These are phyloP conservation scores for Serendipita sp. DNA, from an alignment of 768 basidiomycete genomes.

Conservation along the genomic window DNA sequence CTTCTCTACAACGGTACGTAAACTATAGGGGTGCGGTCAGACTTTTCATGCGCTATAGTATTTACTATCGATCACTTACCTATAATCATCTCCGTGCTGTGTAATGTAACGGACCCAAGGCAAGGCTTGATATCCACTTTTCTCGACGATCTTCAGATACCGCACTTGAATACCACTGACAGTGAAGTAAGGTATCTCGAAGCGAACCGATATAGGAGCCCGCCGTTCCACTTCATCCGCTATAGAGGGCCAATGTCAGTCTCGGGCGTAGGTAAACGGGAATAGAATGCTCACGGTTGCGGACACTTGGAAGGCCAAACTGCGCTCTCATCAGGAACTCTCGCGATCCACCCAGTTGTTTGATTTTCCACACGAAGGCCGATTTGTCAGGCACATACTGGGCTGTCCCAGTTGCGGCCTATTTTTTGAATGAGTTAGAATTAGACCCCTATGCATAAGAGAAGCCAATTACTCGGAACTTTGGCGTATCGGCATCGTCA, in stretches of 20 bases:
- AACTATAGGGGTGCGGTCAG: neutral
- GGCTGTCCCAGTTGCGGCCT: conserved; percentile 91
- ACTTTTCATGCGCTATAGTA: too few species aligned
- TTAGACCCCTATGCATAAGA: neutral
- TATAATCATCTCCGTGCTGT: conserved; percentile 83
- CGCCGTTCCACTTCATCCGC: conserved; percentile 75
- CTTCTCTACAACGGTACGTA: neutral
- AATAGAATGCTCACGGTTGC: conserved; percentile 45
- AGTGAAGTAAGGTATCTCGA: conserved; percentile 97
- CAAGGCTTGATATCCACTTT: conserved; percentile 90
- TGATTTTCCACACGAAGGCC: conserved; percentile 99
- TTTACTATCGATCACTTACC: conserved; percentile 27
- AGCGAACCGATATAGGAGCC: conserved; percentile 91
- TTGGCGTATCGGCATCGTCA: conserved; percentile 94
- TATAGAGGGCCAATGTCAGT: conserved; percentile 13
- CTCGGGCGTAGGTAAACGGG: neutral
- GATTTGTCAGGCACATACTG: conserved; percentile 97
- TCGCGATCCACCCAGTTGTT: conserved; percentile 86
- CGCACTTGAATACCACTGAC: conserved; percentile 95
- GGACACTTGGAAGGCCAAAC: conserved; percentile 89
- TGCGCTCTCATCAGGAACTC: conserved; percentile 98
- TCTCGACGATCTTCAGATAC: conserved; percentile 96
- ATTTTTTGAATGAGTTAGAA: neutral
- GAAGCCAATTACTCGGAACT: conserved; percentile 60
- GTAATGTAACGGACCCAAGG: conserved; percentile 91